Conservation (phyloP, 441 rosid genomes). For the Daphne laureola region DNA sequence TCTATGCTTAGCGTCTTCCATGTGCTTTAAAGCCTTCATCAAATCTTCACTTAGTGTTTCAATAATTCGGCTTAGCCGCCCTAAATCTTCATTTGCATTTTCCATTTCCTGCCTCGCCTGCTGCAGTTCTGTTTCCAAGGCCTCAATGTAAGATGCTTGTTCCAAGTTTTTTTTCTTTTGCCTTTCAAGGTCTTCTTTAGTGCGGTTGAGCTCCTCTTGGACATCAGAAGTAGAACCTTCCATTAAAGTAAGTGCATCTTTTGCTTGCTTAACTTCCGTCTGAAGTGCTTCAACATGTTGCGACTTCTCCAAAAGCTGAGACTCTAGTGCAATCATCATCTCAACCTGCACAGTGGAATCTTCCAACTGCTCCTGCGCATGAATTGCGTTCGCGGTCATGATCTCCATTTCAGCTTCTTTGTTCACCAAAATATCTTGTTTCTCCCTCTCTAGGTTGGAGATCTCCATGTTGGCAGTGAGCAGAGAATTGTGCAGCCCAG, state of each 20-base stretch:
- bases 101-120: constrained; percentile 18
- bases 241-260: constrained; percentile 19
- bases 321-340: constrained; percentile 24
- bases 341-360: constrained; percentile 18
- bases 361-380: constrained; percentile 18
- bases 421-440: constrained; percentile 13
- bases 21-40: constrained; percentile 16
- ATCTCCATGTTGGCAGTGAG: constrained; percentile 18
- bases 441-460: constrained; percentile 22
- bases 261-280: constrained; percentile 20
- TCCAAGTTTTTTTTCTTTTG: constrained; percentile 27
- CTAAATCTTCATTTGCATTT: constrained; percentile 21
- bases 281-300: constrained; percentile 14
- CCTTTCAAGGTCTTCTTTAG: constrained; percentile 21
- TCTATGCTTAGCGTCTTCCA: constrained; percentile 19
- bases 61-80: constrained; percentile 13
- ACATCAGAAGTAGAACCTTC: constrained; percentile 23
- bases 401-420: constrained; percentile 23
- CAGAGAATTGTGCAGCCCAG: constrained; percentile 27
- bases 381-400: constrained; percentile 1
- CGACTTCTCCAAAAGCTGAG: constrained; percentile 22
- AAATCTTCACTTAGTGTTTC: constrained; percentile 21
- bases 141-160: constrained; percentile 16
- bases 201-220: constrained; percentile 9
- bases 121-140: constrained; percentile 25